Evolutionary conservation across 2,329 filamentous ascomycete genomes (phyloP), one percentile per base, ranked within the genome.

Genomic region (Paracorniculantispora psalliotae): DNA sequence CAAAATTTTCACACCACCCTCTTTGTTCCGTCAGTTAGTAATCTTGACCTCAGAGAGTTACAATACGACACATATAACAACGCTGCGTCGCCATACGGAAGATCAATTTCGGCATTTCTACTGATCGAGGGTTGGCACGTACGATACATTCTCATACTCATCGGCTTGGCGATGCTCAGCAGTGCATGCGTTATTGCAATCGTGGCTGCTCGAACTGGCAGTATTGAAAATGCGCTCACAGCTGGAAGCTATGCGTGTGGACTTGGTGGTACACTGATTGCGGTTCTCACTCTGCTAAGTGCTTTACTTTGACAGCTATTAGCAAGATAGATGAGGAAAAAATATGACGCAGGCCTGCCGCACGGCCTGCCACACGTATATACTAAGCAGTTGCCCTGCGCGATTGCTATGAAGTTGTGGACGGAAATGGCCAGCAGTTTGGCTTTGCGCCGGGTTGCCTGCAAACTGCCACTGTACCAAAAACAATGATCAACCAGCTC

Each of bases 141-240:
- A 49, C 47, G 47, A 49, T 33, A 21, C 25, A 49, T 49, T 49
- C 47, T 49, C 47, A 19, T 49, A 49, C 47, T 49, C 47, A 49
- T 23, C 17, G 47, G 47, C 47, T 17, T 49, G 15, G 25, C 47
- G 26, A 49, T 49, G 12, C 47, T 49, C 3, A 13, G 47, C 47
- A 49, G 47, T 26, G 47, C 47, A 6, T 49, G 44, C 15, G 47
- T 49, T 33, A 49, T 49, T 33, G 26, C 47, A n/a, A 49, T 49
- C 47, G 26, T 47, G 44, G 44, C 26, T 12, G 47, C 26, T 33
- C 47, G 26, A 15, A 49, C 26, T 21, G 47, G 47, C 26, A 49
- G 47, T 33, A 30, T 49, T 49, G 47, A 33, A 21, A 49, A 30
- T 33, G 47, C 47, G 28, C 47, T 49, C 10, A 49, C 47, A 17